Evolutionary conservation across 371 early-diverging fungal genomes (phyloP).

Genomic region (Mortierella sp.): DNA sequence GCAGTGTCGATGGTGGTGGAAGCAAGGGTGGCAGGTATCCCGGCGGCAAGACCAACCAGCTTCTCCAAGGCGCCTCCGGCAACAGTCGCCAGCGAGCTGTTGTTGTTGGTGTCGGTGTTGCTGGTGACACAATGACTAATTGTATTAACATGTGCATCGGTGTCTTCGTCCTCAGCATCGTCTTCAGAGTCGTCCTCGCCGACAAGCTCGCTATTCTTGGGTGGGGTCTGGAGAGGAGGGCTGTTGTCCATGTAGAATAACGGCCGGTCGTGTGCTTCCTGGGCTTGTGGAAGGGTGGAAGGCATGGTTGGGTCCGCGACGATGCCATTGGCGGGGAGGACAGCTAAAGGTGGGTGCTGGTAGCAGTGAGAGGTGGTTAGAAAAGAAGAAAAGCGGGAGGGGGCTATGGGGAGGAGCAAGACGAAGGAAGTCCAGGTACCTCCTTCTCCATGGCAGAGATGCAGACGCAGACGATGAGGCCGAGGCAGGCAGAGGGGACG

Average conservation of each 20-base stretch:
- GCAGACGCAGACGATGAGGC: neutral
- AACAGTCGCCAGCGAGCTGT: slow-evolving; percentile 41
- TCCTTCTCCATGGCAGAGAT: too few relatives aligned
- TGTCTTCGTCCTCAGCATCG: slow-evolving; percentile 11
- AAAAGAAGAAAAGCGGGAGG: neutral
- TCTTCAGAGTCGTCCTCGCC: slow-evolving; percentile 21
- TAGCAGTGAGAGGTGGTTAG: neutral
- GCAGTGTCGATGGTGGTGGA: neutral
- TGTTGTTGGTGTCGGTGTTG: slow-evolving; percentile 3
- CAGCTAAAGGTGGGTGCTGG: neutral
- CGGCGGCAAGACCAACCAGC: slow-evolving; percentile 18
- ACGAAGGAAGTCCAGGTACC: too few relatives aligned
- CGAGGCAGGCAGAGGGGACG: neutral
- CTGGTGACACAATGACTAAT: neutral
- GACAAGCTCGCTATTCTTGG: slow-evolving; percentile 30
- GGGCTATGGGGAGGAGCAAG: neutral
- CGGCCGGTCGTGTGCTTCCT: neutral
- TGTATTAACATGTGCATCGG: neutral
- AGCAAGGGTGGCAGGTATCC: slow-evolving; percentile 1
- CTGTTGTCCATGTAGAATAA: slow-evolving; percentile 37
- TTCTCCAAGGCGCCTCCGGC: slow-evolving; percentile 13
- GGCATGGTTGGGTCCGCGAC: neutral
- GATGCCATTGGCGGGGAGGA: too few relatives aligned
- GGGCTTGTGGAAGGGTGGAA: too few relatives aligned
- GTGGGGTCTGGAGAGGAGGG: slow-evolving; percentile 5